Percentiles rank a stretch among this genome's conserved stretches.
These are phyloP conservation scores for Aspergillus carlsbadensis DNA, from an alignment of 495 filamentous ascomycete genomes.

Conservation along the genomic window DNA sequence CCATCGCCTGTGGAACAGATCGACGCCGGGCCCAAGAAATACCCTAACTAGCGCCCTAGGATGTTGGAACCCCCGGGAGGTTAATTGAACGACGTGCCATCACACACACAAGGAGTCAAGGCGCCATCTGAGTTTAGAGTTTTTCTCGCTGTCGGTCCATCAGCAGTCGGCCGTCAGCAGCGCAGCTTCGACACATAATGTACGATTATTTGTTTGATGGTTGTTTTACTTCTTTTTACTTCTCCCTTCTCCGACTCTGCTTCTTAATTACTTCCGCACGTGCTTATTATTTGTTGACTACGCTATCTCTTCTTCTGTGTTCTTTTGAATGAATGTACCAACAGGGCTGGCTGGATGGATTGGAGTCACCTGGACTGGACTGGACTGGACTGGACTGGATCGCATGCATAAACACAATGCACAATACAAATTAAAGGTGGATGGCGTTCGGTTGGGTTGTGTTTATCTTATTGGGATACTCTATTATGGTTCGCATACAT, in stretches of 20 bases:
- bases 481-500: background rate
- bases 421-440: background rate
- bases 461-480: background rate
- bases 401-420: background rate
- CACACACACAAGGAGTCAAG: background rate
- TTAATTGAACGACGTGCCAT: conserved; percentile 10
- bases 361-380: too few species aligned
- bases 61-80: conserved; percentile 4
- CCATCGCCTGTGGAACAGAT: too few species aligned
- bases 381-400: background rate
- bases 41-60: too few species aligned
- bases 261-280: background rate
- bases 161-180: background rate
- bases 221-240: conserved; percentile 1
- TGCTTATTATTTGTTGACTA: background rate
- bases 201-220: background rate
- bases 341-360: background rate
- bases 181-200: background rate
- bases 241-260: conserved; percentile 4
- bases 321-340: background rate
- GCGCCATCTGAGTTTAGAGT: background rate
- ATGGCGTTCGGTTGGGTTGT: background rate
- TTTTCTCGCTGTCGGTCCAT: background rate
- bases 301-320: conserved; percentile 3
- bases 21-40: background rate